Percentiles rank a stretch among this genome's conserved stretches.
These are phyloP conservation scores for Dujonia santamariae DNA, from an alignment of 1,139 yeast genomes.

Conservation along the genomic window DNA sequence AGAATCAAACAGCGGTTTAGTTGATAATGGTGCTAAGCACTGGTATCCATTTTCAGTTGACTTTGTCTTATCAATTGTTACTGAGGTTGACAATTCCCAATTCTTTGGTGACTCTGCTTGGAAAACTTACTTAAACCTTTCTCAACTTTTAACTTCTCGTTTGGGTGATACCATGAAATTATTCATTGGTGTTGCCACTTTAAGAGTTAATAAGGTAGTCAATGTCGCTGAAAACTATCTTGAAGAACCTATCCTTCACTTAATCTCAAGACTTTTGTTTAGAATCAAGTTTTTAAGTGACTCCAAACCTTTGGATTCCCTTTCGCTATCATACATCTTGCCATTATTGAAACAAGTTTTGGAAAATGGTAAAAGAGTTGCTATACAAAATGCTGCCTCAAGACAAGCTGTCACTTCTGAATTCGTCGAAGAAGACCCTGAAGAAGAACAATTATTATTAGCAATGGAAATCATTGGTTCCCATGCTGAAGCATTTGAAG, in stretches of 20 bases:
- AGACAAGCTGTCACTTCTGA: slow-evolving; percentile 54
- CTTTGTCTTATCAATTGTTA: slow-evolving; percentile 34
- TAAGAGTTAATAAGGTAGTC: slow-evolving; percentile 48
- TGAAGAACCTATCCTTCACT: slow-evolving; percentile 51
- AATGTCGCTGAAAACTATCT: slow-evolving; percentile 39
- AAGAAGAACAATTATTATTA: slow-evolving; percentile 80
- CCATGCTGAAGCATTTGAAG: slow-evolving; percentile 73
- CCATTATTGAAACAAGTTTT: slow-evolving; percentile 69
- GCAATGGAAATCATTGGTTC: slow-evolving; percentile 74
- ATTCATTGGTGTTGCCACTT: slow-evolving; percentile 67
- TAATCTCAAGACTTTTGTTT: slow-evolving; percentile 67
- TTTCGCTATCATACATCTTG: slow-evolving; percentile 67
- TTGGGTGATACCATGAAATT: slow-evolving; percentile 45
- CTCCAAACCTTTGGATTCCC: slow-evolving; percentile 65
- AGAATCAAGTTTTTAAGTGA: slow-evolving; percentile 73
- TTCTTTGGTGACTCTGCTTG: slow-evolving; percentile 32
- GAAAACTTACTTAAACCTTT: slow-evolving; percentile 40
- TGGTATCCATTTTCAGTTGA: slow-evolving; percentile 74
- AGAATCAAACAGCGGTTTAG: slow-evolving; percentile 41
- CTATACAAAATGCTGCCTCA: slow-evolving; percentile 47
- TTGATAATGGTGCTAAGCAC: slow-evolving; percentile 62
- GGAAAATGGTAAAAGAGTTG: slow-evolving; percentile 55
- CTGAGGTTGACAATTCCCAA: slow-evolving; percentile 20
- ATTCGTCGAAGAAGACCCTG: slow-evolving; percentile 74
- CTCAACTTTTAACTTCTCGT: slow-evolving; percentile 42